Base-by-base conservation (phyloP, 2,329 filamentous ascomycete species). In the Phymatotrichopsis omnivora region DNA sequence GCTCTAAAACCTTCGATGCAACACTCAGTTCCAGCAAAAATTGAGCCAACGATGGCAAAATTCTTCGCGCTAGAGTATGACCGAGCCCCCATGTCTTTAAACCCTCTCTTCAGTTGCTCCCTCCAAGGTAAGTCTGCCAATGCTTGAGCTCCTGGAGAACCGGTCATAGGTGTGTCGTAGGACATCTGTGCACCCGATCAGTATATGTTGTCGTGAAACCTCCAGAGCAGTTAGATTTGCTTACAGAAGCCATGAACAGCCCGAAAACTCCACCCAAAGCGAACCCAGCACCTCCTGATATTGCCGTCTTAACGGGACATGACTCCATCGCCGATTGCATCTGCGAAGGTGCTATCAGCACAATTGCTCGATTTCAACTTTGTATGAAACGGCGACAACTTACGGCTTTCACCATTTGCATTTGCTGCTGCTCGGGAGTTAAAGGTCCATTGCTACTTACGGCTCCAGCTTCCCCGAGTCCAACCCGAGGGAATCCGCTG, bases 241-340 rank as follows among this genome's bases (percentile, higher is more conserved):
- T 54, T 78, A 93, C 85, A 60, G 84, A 91, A 49, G 87, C 85
- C 89, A 96, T 98, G 71, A 98, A 98, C 60, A 96, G 74, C 57
- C 91, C 91, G 58, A 98, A 98, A 32, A 93, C 71, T 60, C 86
- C 91, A 53, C 91, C 91, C 56, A 98, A 80, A 28, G 80, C 91
- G 60, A 95, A 95, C 12, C 91, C 91, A 76, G 93, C 93, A 19
- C 82, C 84, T 46, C 89, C 91, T 0, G 87, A 83, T 67, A 98
- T 82, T 57, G 77, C 80, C 14, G 85, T 83, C 66, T 98, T 98
- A 47, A 80, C 80, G 19, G 81, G 77, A 63, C 91, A 98, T 25
- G 85, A 93, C 65, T 96, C 87, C 85, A 95, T 94, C 32, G 78
- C 76, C 19, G 71, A 66, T 72, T 85, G 77, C 69, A 94, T 81